Evolutionary conservation across 495 filamentous ascomycete genomes (phyloP), one percentile per base, ranked within the genome.

Genomic region (Bathelium albidoporum): DNA sequence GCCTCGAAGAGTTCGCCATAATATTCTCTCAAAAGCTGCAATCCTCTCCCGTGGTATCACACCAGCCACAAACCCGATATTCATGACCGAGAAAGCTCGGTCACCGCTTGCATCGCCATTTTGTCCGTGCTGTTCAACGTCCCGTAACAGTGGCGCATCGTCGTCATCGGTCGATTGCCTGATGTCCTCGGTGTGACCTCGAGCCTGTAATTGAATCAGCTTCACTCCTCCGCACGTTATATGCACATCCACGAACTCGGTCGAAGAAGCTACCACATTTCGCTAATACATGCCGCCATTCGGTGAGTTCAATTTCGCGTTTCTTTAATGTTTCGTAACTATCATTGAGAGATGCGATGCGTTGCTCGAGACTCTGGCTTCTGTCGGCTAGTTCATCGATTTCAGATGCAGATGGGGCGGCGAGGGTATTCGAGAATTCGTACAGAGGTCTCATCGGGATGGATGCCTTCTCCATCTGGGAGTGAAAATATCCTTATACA

Each of bases 41-140:
- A 97, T 94, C 9, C 92, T 86, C 66, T 97, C 93, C 28, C 92
- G 82, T 28, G 89, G 87, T 69, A 99, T 97, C 60, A 97, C 95
- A 74, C 94, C 94, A 60, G 95, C 87, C n/a, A 99, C 94, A 68
- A 99, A 97, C n/a, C 95, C 95, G 69, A 99, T 97, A 73, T 96
- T 96, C 90, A 96, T 95, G 58, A 90, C 89, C 9, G 89, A 90
- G 73, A 97, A 93, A 49, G 90, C 91, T 69, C 89, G 88, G 71
- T 91, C 83, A 31, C 77, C 89, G 58, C 84, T 83, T 63, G 83
- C 79, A 66, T 93, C 87, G 44, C 86, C 85, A 69, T 90, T 89
- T 64, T 82, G 78, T 61, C 82, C 70, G 72, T 90, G 82, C 69
- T 94, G 89, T 74, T 97, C 92, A 63, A 97, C 86, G 61, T 77